phyloP scores from a whole-genome alignment of 352 stramenopile species.

The Phytophthora capsici region DNA sequence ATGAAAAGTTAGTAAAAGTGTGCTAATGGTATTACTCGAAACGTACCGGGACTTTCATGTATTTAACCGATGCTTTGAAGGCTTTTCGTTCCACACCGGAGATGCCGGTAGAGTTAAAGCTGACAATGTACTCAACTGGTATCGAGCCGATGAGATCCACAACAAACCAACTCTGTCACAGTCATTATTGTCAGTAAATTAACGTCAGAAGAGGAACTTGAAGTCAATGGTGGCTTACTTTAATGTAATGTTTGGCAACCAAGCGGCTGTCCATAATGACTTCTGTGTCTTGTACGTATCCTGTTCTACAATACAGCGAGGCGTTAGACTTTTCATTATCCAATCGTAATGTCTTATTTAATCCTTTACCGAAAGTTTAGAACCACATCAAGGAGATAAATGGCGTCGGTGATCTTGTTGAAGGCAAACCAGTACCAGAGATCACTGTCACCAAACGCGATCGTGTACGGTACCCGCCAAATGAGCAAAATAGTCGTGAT shows the following conservation, averaged over 20 bases:
- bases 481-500: slow-evolving; percentile 62
- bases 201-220: neutral
- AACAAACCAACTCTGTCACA: slow-evolving; percentile 54
- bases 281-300: slow-evolving; percentile 60
- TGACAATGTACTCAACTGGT: slow-evolving; percentile 55
- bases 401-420: slow-evolving; percentile 52
- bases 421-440: slow-evolving; percentile 55
- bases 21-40: neutral
- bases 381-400: slow-evolving; percentile 62
- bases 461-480: slow-evolving; percentile 65
- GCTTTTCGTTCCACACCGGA: slow-evolving; percentile 62
- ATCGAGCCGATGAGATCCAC: slow-evolving; percentile 64
- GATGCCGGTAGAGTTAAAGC: slow-evolving; percentile 36
- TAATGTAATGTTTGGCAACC: slow-evolving; percentile 56
- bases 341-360: neutral
- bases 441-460: slow-evolving; percentile 55
- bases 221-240: slow-evolving; percentile 27
- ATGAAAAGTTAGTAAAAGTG: neutral
- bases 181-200: neutral
- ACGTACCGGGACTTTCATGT: slow-evolving; percentile 63
- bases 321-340: neutral
- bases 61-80: slow-evolving; percentile 70
- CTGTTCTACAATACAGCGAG: slow-evolving; percentile 65
- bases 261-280: slow-evolving; percentile 60
- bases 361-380: slow-evolving; percentile 56